These are phyloP conservation scores for Auxenochlorella pyrenoidosa DNA, from an alignment of 139 green algal genomes.

Conservation along the genomic window DNA sequence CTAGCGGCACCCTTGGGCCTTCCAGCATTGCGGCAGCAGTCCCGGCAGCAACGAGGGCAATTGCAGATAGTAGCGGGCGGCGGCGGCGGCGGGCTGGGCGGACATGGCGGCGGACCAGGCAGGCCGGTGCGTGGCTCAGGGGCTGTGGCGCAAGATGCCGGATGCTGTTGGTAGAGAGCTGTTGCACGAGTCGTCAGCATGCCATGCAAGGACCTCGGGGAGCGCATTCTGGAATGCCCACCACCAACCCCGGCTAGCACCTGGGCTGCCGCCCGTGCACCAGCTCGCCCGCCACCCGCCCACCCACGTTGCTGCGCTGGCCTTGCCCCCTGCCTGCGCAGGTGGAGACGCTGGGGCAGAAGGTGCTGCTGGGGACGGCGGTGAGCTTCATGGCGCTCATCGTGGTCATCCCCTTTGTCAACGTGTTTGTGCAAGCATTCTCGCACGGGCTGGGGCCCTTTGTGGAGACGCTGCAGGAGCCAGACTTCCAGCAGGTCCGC, in stretches of 20 bases:
- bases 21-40: not conserved
- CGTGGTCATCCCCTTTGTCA: constrained; percentile 81
- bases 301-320: not conserved
- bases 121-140: not conserved
- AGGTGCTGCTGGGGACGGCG: constrained; percentile 60
- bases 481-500: constrained; percentile 84
- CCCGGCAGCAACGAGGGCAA: not conserved
- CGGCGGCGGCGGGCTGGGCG: constrained; percentile 6
- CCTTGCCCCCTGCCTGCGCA: constrained; percentile 4
- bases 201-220: no score
- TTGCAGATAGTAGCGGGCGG: constrained; percentile 24
- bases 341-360: constrained; percentile 61
- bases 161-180: no score
- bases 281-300: not conserved
- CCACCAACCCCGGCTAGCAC: no score
- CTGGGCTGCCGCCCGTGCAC: no score
- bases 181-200: not conserved
- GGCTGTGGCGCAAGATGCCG: no score
- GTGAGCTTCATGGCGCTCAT: constrained; percentile 75
- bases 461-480: constrained; percentile 72
- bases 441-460: constrained; percentile 79
- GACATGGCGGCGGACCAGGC: constrained; percentile 1
- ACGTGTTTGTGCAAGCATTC: constrained; percentile 89
- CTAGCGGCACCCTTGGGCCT: not conserved
- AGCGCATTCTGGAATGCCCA: no score